These are phyloP conservation scores for Aspergillus uvarum DNA, from an alignment of 2,329 filamentous ascomycete species.

Conservation along the genomic window DNA sequence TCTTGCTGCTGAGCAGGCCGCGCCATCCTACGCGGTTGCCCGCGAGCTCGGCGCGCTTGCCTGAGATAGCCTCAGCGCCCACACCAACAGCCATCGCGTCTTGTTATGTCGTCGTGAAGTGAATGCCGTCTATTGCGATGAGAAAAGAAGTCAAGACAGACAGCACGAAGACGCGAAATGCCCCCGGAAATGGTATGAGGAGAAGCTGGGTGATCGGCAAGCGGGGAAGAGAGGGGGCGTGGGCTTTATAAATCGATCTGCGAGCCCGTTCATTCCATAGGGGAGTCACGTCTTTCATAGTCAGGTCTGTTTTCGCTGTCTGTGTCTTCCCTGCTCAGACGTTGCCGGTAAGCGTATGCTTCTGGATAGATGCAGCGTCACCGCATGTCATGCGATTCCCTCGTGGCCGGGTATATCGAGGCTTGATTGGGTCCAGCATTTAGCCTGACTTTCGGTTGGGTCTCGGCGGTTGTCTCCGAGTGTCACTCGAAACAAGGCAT, in stretches of 20 bases:
- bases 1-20: conserved; percentile 54
- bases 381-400: neutral
- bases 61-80: conserved; percentile 26
- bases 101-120: neutral
- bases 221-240: neutral
- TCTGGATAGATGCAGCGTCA: neutral
- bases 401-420: neutral
- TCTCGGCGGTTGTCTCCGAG: neutral
- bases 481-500: neutral
- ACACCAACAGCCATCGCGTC: conserved; percentile 10
- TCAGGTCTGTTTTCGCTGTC: neutral
- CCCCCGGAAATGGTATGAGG: neutral
- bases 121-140: too few relatives aligned
- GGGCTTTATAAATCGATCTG: neutral
- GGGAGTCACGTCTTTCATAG: neutral
- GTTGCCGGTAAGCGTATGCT: neutral
- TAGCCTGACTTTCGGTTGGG: neutral
- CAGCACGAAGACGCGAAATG: neutral
- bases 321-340: neutral
- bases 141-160: neutral
- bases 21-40: conserved; percentile 40
- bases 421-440: neutral
- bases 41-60: conserved; percentile 35
- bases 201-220: neutral
- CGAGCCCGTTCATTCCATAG: neutral